Base-by-base conservation (phyloP, 352 stramenopile genomes). In the Globisporangium acanthophoron region DNA sequence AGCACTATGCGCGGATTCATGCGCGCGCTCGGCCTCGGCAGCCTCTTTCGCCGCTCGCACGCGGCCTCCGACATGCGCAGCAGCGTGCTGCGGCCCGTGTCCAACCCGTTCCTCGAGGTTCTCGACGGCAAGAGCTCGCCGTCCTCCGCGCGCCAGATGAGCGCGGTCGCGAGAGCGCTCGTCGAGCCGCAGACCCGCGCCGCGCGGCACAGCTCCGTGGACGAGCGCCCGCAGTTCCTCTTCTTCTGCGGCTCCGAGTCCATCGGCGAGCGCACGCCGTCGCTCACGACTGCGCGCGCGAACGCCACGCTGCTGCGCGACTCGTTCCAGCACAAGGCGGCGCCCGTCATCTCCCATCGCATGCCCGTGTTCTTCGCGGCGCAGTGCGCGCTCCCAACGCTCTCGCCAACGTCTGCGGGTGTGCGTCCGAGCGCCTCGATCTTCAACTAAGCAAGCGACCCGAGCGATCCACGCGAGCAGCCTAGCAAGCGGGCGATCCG, bases 241-340 rank as follows among this genome's bases (percentile, higher is more conserved):
- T 87, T 90, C 70, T 90, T 90, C 66, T 88, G 78, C 41, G 80
- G 80, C 43, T 78, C 67, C n/a, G 80, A 90, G 46, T 71, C 65
- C 21, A 63, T 39, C 62, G 13, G 27, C 64, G 15, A 53, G 37
- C 47, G 50, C 41, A 53, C 53, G 24, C 45, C 56, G 33, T 60
- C 56, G 29, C 45, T 35, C 27, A 41, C 37, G 12, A 60, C 35
- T 5, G 51, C 59, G 8, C 59, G 52, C 52, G 43, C 59, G 46
- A 61, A 39, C 41, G 59, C 59, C 31, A 56, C 37, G 16, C 35
- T 64, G 16, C 40, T 55, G 47, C 50, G 46, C 31, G 51, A 52
- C 8, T 51, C 58, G 37, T n/a, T 29, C 54, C 20, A 51, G 7
- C 24, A 58, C 20, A 59, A 61, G 8, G 54, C 54, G 49, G 39